These are phyloP conservation scores for Phytopythium boreale DNA, from an alignment of 352 stramenopile species.

Conservation along the genomic window DNA sequence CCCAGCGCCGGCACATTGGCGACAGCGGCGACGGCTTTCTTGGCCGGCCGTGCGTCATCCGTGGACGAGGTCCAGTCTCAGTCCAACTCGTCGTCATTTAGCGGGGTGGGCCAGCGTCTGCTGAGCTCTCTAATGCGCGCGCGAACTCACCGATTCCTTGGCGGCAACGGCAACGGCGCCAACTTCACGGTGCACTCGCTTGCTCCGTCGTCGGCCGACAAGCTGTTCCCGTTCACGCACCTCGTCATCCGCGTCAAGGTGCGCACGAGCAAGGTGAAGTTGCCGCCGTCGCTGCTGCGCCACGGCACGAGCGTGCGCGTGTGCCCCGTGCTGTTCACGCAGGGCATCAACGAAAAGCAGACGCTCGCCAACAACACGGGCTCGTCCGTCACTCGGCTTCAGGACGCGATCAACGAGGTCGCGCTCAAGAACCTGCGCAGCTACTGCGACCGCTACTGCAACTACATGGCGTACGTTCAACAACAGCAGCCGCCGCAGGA, in stretches of 20 bases:
- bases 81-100: conserved; percentile 58
- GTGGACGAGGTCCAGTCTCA: conserved; percentile 23
- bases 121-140: conserved; percentile 72
- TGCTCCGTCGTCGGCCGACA: conserved; percentile 37
- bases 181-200: conserved; percentile 31
- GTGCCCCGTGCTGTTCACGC: conserved; percentile 74
- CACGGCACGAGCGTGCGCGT: conserved; percentile 67
- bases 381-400: conserved; percentile 67
- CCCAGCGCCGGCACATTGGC: conserved; percentile 3
- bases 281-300: conserved; percentile 44
- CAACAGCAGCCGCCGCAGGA: conserved; percentile 24
- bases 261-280: conserved; percentile 71
- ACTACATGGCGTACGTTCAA: conserved; percentile 51
- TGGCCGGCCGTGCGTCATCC: conserved; percentile 13
- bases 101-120: conserved; percentile 57
- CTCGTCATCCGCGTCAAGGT: conserved; percentile 84
- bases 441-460: conserved; percentile 80
- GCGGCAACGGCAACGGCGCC: conserved; percentile 23
- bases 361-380: conserved; percentile 89
- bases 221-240: conserved; percentile 64
- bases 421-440: conserved; percentile 61
- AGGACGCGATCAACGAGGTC: conserved; percentile 81
- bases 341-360: conserved; percentile 94
- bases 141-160: conserved; percentile 57
- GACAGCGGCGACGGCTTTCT: background rate